These are phyloP conservation scores for Populus hybrid DNA, from an alignment of 441 rosid species.

Conservation along the genomic window DNA sequence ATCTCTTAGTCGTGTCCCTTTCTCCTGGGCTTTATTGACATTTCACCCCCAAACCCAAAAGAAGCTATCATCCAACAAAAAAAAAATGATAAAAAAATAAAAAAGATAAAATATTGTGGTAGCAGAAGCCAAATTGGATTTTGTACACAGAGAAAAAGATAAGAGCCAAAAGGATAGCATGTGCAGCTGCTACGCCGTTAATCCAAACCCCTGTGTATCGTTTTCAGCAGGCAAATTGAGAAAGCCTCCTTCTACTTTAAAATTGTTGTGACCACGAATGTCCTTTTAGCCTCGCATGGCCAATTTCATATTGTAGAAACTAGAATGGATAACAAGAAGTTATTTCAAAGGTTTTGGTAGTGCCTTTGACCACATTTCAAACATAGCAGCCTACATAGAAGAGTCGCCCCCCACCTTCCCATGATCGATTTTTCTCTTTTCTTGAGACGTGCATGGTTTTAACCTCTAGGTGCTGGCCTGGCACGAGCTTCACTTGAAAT, in stretches of 20 bases:
- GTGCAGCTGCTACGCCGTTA: background rate
- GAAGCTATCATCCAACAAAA: background rate
- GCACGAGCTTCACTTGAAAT: conserved; percentile 23
- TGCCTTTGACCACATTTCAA: no score
- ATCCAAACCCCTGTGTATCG: background rate
- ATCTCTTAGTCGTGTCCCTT: no score
- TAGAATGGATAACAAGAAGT: no score
- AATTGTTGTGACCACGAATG: background rate
- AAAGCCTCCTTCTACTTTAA: background rate
- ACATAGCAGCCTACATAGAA: no score
- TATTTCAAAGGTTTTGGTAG: background rate
- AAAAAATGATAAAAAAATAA: no score
- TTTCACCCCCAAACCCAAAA: no score
- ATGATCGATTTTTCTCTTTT: no score
- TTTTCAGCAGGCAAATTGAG: background rate
- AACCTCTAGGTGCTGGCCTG: background rate
- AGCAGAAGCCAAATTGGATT: background rate
- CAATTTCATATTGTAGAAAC: no score
- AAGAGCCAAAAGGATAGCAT: background rate
- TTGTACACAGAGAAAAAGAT: background rate
- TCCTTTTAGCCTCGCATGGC: no score
- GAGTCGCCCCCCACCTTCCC: no score
- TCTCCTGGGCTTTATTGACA: no score
- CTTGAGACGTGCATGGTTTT: no score
- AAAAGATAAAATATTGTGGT: background rate